Conservation (phyloP, 805 yeast species). For the Myxozyma neglecta region DNA sequence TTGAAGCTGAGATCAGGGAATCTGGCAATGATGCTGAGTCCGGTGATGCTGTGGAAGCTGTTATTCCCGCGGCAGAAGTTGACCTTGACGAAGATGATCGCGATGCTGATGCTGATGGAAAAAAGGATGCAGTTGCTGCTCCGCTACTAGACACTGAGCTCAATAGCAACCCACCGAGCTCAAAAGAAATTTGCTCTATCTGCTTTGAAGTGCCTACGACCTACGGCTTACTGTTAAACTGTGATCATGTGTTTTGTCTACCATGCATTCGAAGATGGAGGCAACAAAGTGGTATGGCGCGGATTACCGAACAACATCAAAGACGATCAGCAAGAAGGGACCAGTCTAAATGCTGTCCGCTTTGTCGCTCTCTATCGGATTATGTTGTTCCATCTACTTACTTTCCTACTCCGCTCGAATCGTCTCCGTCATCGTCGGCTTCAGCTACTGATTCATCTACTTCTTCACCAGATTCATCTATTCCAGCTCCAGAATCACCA, state of each 20-base stretch:
- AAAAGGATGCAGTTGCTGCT: too few species aligned
- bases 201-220: slow-evolving; percentile 20
- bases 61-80: too few species aligned
- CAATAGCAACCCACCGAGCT: not conserved
- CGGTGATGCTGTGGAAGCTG: too few species aligned
- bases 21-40: too few species aligned
- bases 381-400: slow-evolving; percentile 22
- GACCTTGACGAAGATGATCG: too few species aligned
- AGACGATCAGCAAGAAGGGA: not conserved
- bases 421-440: not conserved
- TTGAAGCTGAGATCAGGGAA: too few species aligned
- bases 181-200: slow-evolving; percentile 8
- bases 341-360: slow-evolving; percentile 22
- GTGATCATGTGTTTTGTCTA: slow-evolving; percentile 24
- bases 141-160: too few species aligned
- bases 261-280: slow-evolving; percentile 25
- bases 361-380: slow-evolving; percentile 24
- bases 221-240: slow-evolving; percentile 17
- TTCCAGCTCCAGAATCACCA: too few species aligned
- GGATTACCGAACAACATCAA: not conserved
- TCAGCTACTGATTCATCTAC: not conserved
- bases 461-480: too few species aligned
- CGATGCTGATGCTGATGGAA: too few species aligned
- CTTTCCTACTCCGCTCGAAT: not conserved
- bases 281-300: not conserved